Evolutionary conservation across 169 alveolate species (phyloP), one percentile per base, ranked within the genome.

Genomic region (Cryptosporidium sp.): DNA sequence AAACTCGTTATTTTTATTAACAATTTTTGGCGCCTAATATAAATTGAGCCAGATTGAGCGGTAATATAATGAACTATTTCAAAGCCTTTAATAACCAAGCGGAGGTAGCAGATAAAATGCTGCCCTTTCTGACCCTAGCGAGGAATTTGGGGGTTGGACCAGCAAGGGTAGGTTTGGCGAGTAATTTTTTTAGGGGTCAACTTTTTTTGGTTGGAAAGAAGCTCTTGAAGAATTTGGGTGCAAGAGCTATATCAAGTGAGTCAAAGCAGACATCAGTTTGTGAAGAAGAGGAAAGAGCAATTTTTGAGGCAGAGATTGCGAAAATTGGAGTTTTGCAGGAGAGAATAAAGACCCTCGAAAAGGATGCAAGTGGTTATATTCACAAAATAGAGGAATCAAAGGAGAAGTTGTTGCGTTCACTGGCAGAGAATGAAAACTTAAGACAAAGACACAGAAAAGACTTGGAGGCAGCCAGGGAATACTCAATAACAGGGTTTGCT

Each of bases 401-500:
- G 41, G 93, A 84, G 21, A 68, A 69, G n/a, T 51, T 59, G 14
- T 10, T 91, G 7, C 84, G 93, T 61, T 48, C 93, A 23, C 37
- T 91, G 48, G 93, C 93, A 8, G 93, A 91, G 26, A 85, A 85
- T 48, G 87, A 91, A 18, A 85, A 91, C 39, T 74, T 85, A n/a
- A 55, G 87, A 26, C 85, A 69, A 85, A 74, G 92, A 33, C 91
- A 73, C 16, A 69, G 71, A 35, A 55, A 85, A 70, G 96, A 93
- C 55, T 84, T 92, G 18, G 95, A 93, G 14, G 33, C 69, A 23
- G 85, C 93, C 3, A 91, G 84, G 75, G 87, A 85, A 35, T 95
- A 85, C 70, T 93, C 97, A 29, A 95, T 95, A 12, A 39, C 94
- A n/a, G 93, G 92, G 31, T 95, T 95, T 68, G 97, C 97, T 12